Evolutionary conservation across 768 basidiomycete species (phyloP).

Genomic region (Boletus edulis): DNA sequence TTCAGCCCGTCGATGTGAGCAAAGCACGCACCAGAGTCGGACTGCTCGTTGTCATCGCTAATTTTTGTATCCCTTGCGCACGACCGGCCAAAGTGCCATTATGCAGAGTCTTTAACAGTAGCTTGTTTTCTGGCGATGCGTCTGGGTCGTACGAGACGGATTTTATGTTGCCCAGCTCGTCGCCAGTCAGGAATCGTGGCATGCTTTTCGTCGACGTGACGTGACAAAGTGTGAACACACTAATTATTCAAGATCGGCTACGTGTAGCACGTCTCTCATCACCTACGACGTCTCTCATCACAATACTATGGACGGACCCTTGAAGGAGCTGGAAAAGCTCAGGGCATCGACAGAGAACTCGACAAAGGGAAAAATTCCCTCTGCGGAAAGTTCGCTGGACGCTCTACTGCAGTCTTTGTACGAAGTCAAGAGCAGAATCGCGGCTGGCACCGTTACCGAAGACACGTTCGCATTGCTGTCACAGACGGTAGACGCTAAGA

Average conservation of each 20-base stretch:
- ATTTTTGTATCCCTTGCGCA: slow-evolving; percentile 37
- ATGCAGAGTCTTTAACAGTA: slow-evolving; percentile 33
- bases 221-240: slow-evolving; percentile 18
- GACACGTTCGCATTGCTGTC: slow-evolving; percentile 50
- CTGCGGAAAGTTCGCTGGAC: slow-evolving; percentile 61
- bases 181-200: slow-evolving; percentile 71
- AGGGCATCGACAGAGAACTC: slow-evolving; percentile 54
- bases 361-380: slow-evolving; percentile 50
- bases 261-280: not conserved
- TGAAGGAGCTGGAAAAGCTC: slow-evolving; percentile 79
- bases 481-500: slow-evolving; percentile 61
- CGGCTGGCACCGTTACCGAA: slow-evolving; percentile 46
- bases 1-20: slow-evolving; percentile 6
- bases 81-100: slow-evolving; percentile 34
- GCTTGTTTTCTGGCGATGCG: slow-evolving; percentile 32
- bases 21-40: slow-evolving; percentile 39
- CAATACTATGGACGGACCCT: slow-evolving; percentile 60
- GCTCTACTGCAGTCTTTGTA: slow-evolving; percentile 57
- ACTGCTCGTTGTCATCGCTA: slow-evolving; percentile 32
- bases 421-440: slow-evolving; percentile 51
- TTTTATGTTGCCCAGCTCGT: slow-evolving; percentile 78
- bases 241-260: too few relatives aligned
- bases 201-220: slow-evolving; percentile 35
- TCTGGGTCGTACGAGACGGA: slow-evolving; percentile 43
- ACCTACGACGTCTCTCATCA: not conserved